Evolutionary conservation across 1,139 yeast species (phyloP), one percentile per base, ranked within the genome.

Genomic region (Saccharomyces hybrid): DNA sequence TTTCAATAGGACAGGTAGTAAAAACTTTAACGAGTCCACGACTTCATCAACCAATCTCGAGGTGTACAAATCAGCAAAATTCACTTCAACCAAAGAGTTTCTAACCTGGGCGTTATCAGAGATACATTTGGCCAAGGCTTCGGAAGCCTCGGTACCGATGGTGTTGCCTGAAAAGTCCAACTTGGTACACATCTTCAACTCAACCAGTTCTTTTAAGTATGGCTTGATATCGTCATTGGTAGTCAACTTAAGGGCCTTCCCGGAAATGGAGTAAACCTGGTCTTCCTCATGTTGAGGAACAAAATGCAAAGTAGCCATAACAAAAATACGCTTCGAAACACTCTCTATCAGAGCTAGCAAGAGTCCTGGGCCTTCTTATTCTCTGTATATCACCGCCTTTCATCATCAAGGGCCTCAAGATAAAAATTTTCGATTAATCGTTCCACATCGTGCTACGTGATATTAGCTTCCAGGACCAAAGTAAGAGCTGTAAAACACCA

Each of bases 21-120:
- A 75, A 61, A 78, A 77, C 56, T 80, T 81, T 68, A 93, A 78
- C 6, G 96, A 84, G 61, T 82, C 80, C 29, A 98, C 99, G 61
- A 95, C 95, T 73, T 93, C 99, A 56, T 93, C 93, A 64, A 90
- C 89, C 62, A 93, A 79, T 68, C 99, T 81, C 13, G 98, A 96
- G 46, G 98, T 93, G 75, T 89, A 93, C 60, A 93, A 79, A 71
- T 93, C 99, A 50, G 96, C 90, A 64, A 95, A 82, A 70, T 91
- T 82, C 56, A 90, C 82, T 63, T 84, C 89, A 59, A 75, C 75
- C 51, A 86, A 69, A 47, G 84, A 71, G 54, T 77, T 78, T 60
- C 76, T 83, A 62, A 78, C 67, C 61, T 70, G 60, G 27, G 69
- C 64, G 56, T 76, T 69, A 48, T 69, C 61, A 46, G 67, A 65